Evolutionary conservation across 257 asterid genomes (phyloP).

Genomic region (Nicotiana undulata): DNA sequence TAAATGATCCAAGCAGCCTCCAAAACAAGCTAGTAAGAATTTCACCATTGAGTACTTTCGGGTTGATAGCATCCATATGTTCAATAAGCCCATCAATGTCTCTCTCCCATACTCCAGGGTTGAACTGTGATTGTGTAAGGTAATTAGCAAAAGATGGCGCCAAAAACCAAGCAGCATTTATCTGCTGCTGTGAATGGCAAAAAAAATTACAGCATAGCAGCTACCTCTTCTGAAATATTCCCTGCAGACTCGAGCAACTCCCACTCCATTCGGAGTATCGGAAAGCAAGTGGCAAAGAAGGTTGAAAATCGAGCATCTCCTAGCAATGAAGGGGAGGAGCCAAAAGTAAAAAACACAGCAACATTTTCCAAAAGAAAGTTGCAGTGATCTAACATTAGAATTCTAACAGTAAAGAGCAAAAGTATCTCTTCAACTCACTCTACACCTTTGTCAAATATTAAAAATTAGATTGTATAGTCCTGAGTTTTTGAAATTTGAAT

Average conservation of each 20-base stretch:
- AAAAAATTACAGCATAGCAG: background rate
- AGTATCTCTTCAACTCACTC: slow-evolving; percentile 1
- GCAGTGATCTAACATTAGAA: background rate
- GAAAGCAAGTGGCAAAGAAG: slow-evolving; percentile 45
- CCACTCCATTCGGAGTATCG: slow-evolving; percentile 64
- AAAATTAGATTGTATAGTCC: background rate
- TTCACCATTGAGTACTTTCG: slow-evolving; percentile 46
- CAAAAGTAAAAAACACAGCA: background rate
- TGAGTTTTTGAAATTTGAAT: background rate
- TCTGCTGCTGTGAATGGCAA: background rate
- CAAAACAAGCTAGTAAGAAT: slow-evolving; percentile 53
- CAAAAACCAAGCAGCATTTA: background rate
- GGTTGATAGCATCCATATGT: slow-evolving; percentile 30
- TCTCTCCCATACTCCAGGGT: slow-evolving; percentile 31
- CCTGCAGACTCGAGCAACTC: slow-evolving; percentile 42
- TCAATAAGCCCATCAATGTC: slow-evolving; percentile 49
- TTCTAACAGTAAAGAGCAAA: background rate
- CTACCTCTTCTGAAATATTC: slow-evolving; percentile 2
- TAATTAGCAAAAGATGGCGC: slow-evolving; percentile 8
- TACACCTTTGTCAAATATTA: background rate
- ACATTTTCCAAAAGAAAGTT: background rate
- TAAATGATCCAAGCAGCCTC: slow-evolving; percentile 57
- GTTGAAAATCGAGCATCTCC: slow-evolving; percentile 26
- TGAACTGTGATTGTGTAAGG: slow-evolving; percentile 33
- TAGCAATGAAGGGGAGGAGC: background rate